These are phyloP conservation scores for Coemansia erecta DNA, from an alignment of 192 early-diverging fungal species.

Conservation along the genomic window DNA sequence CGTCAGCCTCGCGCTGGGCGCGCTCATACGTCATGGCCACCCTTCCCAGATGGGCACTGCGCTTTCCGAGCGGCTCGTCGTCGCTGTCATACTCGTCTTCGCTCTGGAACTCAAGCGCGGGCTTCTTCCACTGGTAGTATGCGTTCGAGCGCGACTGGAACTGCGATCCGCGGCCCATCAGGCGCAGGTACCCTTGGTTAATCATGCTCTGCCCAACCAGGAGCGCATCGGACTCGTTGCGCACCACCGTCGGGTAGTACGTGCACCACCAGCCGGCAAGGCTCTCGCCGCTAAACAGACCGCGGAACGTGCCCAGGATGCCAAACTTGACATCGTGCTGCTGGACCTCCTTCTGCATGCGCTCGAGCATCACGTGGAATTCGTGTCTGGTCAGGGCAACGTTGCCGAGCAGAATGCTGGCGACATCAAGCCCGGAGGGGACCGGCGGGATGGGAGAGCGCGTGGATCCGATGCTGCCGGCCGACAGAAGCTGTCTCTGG, in stretches of 20 bases:
- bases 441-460: slow-evolving; percentile 19
- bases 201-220: slow-evolving; percentile 70
- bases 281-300: slow-evolving; percentile 64
- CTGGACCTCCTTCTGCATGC: slow-evolving; percentile 62
- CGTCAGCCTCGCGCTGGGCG: slow-evolving; percentile 60
- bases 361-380: slow-evolving; percentile 60
- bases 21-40: slow-evolving; percentile 47
- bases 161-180: slow-evolving; percentile 69
- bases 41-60: slow-evolving; percentile 24
- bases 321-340: slow-evolving; percentile 66
- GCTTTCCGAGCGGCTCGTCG: slow-evolving; percentile 49
- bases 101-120: slow-evolving; percentile 56
- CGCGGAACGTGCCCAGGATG: slow-evolving; percentile 62
- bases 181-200: slow-evolving; percentile 59
- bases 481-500: slow-evolving; percentile 28
- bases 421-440: slow-evolving; percentile 39
- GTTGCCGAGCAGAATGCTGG: slow-evolving; percentile 56
- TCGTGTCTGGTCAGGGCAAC: slow-evolving; percentile 61
- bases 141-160: slow-evolving; percentile 61
- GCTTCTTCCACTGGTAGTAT: slow-evolving; percentile 72
- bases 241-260: slow-evolving; percentile 59
- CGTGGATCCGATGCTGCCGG: slow-evolving; percentile 9
- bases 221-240: slow-evolving; percentile 61
- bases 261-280: slow-evolving; percentile 73
- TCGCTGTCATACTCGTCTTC: slow-evolving; percentile 50